Percentiles rank a stretch among this genome's conserved stretches.
phyloP scores from a whole-genome alignment of 495 filamentous ascomycete species.

The Neurospora pannonica region DNA sequence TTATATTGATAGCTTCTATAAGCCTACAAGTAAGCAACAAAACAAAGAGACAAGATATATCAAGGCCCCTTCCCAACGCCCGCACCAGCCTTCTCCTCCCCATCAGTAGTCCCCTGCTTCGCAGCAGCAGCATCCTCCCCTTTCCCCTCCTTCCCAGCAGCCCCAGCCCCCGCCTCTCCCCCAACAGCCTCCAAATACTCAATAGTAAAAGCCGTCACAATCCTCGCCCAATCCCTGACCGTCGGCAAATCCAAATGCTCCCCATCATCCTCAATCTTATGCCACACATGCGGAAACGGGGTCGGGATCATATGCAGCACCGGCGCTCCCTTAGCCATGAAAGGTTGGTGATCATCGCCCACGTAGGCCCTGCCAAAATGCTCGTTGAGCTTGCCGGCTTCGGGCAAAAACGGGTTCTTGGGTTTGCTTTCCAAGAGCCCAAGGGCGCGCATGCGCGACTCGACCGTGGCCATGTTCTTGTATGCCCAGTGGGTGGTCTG shows the following conservation, averaged over 20 bases:
- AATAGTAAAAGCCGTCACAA: conserved; percentile 68
- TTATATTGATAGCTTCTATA: not conserved
- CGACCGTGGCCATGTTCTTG: conserved; percentile 54
- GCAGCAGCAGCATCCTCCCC: not conserved
- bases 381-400: conserved; percentile 42
- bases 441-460: conserved; percentile 54
- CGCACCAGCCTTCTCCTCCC: not conserved
- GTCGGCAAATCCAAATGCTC: conserved; percentile 70
- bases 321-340: conserved; percentile 68
- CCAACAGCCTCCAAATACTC: conserved; percentile 63
- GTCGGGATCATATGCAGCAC: conserved; percentile 75
- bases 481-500: conserved; percentile 88
- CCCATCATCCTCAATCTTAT: conserved; percentile 69
- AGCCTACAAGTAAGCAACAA: not conserved
- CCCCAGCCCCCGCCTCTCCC: not conserved
- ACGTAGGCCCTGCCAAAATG: conserved; percentile 35
- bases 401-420: conserved; percentile 33
- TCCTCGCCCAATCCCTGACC: conserved; percentile 72
- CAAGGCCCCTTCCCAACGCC: not conserved
- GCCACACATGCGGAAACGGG: conserved; percentile 75
- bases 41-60: not conserved
- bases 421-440: conserved; percentile 27
- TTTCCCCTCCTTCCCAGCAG: not conserved
- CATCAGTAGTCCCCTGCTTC: not conserved
- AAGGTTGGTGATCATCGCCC: conserved; percentile 80